Base-by-base conservation (phyloP, 495 filamentous ascomycete species). In the Aspergillus mulundensis region DNA sequence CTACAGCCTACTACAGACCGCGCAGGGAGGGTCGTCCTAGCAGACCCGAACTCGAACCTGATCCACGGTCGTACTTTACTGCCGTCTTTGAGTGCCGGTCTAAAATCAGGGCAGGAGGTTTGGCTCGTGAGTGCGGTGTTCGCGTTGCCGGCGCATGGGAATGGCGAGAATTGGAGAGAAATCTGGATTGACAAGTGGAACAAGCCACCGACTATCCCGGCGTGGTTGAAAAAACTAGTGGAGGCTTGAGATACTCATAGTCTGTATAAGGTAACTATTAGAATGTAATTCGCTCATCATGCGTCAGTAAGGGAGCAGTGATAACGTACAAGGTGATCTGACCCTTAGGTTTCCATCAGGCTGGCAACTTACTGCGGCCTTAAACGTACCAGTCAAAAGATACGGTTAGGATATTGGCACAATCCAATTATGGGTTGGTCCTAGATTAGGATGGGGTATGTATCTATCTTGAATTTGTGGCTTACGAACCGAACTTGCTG, bases 31-130 rank as follows among this genome's bases (percentile, higher is more conserved):
- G 71, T 87, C 47, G 83, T 90, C 30, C 82, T 88, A 47, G 85
- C 86, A 1, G 89, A 93, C 66, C 86, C 88, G 1, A 91, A 93
- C 65, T 84, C 85, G 34, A 91, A 91, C 63, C 67, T 91, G 38
- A 78, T 90, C 0, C 81, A 87, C 70, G 81, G 83, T 32, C 69
- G 88, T 49, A 88, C 86, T 0, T 74, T 87, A 39, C 76, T 91
- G 51, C 89, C 88, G 18, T 87, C 84, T 15, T 62, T 91, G 60
- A 60, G 68, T 32, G 58, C 58, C 2, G 67, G 75, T 53, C 25
- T 77, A 45, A 58, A 59, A 8, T 61, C 72, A 19, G 76, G 70
- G 0, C 58, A 66, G 15, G 66, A 65, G 12, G 61, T 56, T 19
- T 82, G 78, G 78, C 73, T 80, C 51, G 78, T 74, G 14, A 77